phyloP scores from a whole-genome alignment of 2,329 filamentous ascomycete genomes.

The Apiospora arundinis region DNA sequence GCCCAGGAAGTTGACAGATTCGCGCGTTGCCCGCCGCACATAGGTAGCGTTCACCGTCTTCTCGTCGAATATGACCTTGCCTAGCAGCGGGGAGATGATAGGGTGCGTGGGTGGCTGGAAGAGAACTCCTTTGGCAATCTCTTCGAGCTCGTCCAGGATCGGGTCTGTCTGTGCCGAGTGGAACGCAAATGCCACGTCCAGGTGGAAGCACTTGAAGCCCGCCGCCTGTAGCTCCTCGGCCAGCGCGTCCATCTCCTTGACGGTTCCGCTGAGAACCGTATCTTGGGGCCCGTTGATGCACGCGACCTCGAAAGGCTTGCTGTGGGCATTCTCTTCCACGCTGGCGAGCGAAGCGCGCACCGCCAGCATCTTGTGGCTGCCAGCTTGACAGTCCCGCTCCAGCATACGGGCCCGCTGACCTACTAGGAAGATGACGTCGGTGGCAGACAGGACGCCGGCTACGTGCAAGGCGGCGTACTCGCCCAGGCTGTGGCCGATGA shows the following conservation, averaged over 20 bases:
- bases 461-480: constrained; percentile 67
- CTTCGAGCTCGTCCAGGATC: constrained; percentile 64
- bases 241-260: constrained; percentile 51
- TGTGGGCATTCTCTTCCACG: too few relatives aligned
- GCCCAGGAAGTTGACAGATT: constrained; percentile 69
- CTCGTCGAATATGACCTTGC: constrained; percentile 35
- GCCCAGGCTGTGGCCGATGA: constrained; percentile 59
- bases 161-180: constrained; percentile 60
- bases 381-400: constrained; percentile 56
- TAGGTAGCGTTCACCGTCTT: constrained; percentile 62
- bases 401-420: constrained; percentile 54
- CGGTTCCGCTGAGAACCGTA: constrained; percentile 63
- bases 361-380: constrained; percentile 66
- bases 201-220: constrained; percentile 45
- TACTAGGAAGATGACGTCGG: constrained; percentile 63
- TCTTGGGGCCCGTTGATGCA: constrained; percentile 71
- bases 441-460: constrained; percentile 63
- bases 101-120: constrained; percentile 59
- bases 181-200: constrained; percentile 60
- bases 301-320: constrained; percentile 47
- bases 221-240: too few relatives aligned
- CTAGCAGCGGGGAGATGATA: constrained; percentile 34
- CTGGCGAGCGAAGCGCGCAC: too few relatives aligned
- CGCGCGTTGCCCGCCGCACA: constrained; percentile 64
- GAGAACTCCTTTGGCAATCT: constrained; percentile 45